Conservation (phyloP, 2,329 filamentous ascomycete species). For the Botrytis aclada region DNA sequence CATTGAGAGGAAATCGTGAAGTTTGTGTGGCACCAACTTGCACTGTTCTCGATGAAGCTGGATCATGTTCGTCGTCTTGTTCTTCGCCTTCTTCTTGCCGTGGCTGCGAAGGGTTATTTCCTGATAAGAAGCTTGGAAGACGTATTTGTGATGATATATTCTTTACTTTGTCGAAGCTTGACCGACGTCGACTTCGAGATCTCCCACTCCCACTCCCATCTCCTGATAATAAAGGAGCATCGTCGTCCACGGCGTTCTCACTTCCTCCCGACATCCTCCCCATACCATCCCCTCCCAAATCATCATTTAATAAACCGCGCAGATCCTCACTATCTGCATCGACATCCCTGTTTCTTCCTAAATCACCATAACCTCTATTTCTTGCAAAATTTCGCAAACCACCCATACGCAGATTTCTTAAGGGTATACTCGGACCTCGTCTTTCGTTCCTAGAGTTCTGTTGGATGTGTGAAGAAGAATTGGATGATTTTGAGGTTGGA, state of each 20-base stretch:
- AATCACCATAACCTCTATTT: slow-evolving; percentile 55
- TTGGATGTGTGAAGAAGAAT: slow-evolving; percentile 32
- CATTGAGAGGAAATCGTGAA: slow-evolving; percentile 80
- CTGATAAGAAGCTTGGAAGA: slow-evolving; percentile 65
- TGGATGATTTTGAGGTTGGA: slow-evolving; percentile 29
- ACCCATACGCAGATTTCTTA: slow-evolving; percentile 68
- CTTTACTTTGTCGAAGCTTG: slow-evolving; percentile 44
- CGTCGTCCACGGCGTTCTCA: slow-evolving; percentile 58
- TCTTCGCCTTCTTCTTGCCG: slow-evolving; percentile 40
- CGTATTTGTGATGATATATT: slow-evolving; percentile 54
- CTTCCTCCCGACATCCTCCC: slow-evolving; percentile 59
- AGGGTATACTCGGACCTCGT: slow-evolving; percentile 54
- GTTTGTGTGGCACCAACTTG: slow-evolving; percentile 71
- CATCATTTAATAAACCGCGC: slow-evolving; percentile 63
- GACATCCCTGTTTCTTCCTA: slow-evolving; percentile 52
- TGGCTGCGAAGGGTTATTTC: slow-evolving; percentile 26
- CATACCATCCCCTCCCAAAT: slow-evolving; percentile 47
- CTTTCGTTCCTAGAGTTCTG: slow-evolving; percentile 34
- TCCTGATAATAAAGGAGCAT: slow-evolving; percentile 66
- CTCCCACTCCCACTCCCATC: slow-evolving; percentile 17
- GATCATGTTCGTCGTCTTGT: slow-evolving; percentile 55
- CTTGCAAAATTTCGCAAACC: slow-evolving; percentile 53
- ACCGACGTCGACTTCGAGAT: slow-evolving; percentile 33
- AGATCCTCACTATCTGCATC: slow-evolving; percentile 61
- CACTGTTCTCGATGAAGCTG: slow-evolving; percentile 70